Percentiles rank a stretch among this genome's conserved stretches.
phyloP scores from a whole-genome alignment of 2,329 filamentous ascomycete species.

The Colletotrichum sp. region DNA sequence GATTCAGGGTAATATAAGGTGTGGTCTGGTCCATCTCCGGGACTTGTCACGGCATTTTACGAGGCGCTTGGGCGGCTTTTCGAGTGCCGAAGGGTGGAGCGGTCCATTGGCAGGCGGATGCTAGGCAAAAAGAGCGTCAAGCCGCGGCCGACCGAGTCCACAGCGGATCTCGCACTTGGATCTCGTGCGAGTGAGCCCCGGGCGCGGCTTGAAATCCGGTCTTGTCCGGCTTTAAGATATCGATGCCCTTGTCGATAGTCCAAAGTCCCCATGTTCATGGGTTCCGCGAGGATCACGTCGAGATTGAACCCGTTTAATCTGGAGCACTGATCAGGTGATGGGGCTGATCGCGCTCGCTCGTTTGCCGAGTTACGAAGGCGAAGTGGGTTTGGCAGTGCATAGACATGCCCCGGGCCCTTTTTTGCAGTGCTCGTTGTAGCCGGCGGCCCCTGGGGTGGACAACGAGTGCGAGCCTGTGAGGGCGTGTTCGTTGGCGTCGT shows the following conservation, averaged over 20 bases:
- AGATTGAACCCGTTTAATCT: slow-evolving; percentile 12
- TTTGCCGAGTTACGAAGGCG: slow-evolving; percentile 19
- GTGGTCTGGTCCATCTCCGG: slow-evolving; percentile 20
- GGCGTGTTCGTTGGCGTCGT: not conserved
- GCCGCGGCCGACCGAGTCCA: slow-evolving; percentile 10
- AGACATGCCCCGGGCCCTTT: not conserved
- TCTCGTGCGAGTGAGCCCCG: slow-evolving; percentile 20
- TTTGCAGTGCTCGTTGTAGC: not conserved
- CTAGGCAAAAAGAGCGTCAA: slow-evolving; percentile 19
- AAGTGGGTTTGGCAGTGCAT: not conserved
- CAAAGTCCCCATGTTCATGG: not conserved
- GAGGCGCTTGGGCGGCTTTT: slow-evolving; percentile 20
- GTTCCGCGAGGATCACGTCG: not conserved
- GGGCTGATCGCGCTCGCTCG: slow-evolving; percentile 17
- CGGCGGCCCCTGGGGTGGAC: not conserved
- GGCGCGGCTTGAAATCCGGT: slow-evolving; percentile 14
- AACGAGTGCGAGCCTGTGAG: not conserved
- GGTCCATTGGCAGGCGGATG: slow-evolving; percentile 12
- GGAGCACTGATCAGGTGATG: slow-evolving; percentile 16
- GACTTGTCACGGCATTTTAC: slow-evolving; percentile 20
- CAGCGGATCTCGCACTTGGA: slow-evolving; percentile 18
- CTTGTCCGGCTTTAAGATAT: slow-evolving; percentile 12
- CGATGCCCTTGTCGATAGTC: slow-evolving; percentile 3
- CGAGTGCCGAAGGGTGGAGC: slow-evolving; percentile 20
- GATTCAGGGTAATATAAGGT: slow-evolving; percentile 21